Evolutionary conservation across 2,329 filamentous ascomycete species (phyloP).

Genomic region (Curvularia verruculosa): DNA sequence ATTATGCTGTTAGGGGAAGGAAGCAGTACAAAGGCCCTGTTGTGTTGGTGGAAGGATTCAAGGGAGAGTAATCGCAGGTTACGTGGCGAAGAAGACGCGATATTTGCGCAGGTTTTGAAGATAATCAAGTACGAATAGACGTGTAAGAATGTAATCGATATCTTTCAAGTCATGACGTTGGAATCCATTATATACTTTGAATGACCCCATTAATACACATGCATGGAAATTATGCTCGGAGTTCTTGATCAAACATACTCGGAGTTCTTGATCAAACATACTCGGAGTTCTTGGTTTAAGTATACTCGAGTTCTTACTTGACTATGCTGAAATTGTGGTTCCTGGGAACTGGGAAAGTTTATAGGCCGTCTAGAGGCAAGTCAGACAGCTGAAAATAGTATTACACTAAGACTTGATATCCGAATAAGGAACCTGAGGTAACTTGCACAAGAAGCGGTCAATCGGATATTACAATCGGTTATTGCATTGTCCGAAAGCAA

Average conservation of each 20-base stretch:
- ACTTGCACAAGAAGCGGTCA: not conserved
- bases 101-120: not conserved
- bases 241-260: too few species aligned
- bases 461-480: not conserved
- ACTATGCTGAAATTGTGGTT: not conserved
- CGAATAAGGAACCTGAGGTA: not conserved
- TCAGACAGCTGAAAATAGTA: not conserved
- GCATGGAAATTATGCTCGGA: too few species aligned
- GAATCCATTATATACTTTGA: not conserved
- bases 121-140: not conserved
- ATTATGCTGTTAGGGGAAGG: conserved; percentile 40
- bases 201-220: not conserved
- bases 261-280: too few species aligned
- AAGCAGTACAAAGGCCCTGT: conserved; percentile 46
- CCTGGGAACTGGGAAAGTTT: not conserved
- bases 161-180: not conserved
- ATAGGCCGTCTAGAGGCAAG: not conserved
- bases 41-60: conserved; percentile 34
- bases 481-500: not conserved
- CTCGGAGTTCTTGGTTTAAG: too few species aligned
- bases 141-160: conserved; percentile 2
- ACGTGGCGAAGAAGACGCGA: not conserved
- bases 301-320: too few species aligned
- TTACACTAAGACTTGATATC: not conserved
- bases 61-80: conserved; percentile 22